Evolutionary conservation across 352 stramenopile genomes (phyloP), one percentile per base, ranked within the genome.

Genomic region (Globisporangium parvum): DNA sequence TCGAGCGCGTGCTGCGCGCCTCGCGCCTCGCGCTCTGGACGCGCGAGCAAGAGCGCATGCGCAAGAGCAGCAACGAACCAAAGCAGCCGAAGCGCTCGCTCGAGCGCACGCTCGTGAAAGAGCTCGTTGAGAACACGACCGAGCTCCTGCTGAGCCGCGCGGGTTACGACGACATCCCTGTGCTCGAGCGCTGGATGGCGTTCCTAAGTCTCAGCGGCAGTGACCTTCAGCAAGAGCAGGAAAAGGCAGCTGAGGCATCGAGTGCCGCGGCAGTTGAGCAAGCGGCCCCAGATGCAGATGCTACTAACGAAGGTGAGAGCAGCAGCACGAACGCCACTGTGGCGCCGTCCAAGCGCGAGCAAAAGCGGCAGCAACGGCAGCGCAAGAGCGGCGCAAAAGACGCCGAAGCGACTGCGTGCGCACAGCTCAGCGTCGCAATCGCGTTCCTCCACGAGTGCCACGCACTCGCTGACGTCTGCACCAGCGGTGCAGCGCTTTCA

Each of bases 71-170:
- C 8, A 42, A 31, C n/a, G 24, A 47, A 33, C 62, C 66, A 3
- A 59, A 69, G 24, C 66, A 48, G 47, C 53, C 15, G 6, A 66
- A 65, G 41, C 33, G 40, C n/a, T 70, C 64, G 35, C 33, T 88
- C 20, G 65, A 83, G 52, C 55, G 56, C 31, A 69, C 73, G 18
- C 66, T 86, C 17, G 60, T 75, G 48, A 59, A 63, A 4, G 78
- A 91, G 53, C 60, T 91, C 37, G 62, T 88, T 17, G 78, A 91
- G 28, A 75, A 73, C 48, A 67, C 76, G 44, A 91, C 80, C 17
- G 80, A 91, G 44, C 51, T 91, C 51, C 53, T 91, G 42, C 59
- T 88, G 33, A 78, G 74, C 40, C 70, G 75, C 53, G 73, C 72
- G 6, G 65, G 48, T 0, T 64, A 52, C 9, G 66, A 64, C 0